A percentile compares a stretch with the other conserved stretches of the same genome.
Conservation (phyloP, 495 filamentous ascomycete species). For the Bryoglossum gracile region DNA sequence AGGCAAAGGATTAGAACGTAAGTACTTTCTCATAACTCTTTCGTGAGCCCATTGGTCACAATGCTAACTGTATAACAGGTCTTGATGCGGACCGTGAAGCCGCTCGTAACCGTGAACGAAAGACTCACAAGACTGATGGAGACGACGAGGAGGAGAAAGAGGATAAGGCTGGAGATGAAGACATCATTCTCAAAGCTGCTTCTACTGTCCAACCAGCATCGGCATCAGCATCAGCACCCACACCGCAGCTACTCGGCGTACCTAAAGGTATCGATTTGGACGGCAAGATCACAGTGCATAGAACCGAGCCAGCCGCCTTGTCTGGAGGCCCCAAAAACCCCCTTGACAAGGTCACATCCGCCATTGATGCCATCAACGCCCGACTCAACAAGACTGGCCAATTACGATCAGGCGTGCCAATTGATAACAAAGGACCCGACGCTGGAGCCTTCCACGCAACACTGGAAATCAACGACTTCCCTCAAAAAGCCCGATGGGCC, state of each 20-base stretch:
- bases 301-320: conserved; percentile 51
- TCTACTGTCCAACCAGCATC: conserved; percentile 55
- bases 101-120: conserved; percentile 74
- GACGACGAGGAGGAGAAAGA: conserved; percentile 82
- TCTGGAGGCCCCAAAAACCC: conserved; percentile 51
- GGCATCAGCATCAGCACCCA: conserved; percentile 42
- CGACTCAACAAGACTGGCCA: conserved; percentile 80
- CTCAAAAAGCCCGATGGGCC: conserved; percentile 97
- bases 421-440: conserved; percentile 98
- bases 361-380: conserved; percentile 78
- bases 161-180: conserved; percentile 54
- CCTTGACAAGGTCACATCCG: conserved; percentile 75
- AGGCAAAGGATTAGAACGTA: conserved; percentile 82
- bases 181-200: conserved; percentile 56
- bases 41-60: no score
- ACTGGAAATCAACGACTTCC: conserved; percentile 98
- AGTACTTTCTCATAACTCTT: no score
- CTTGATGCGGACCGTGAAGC: conserved; percentile 87
- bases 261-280: conserved; percentile 57
- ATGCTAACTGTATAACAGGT: conserved; percentile 1
- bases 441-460: conserved; percentile 96
- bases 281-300: conserved; percentile 73
- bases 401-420: conserved; percentile 84
- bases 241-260: conserved; percentile 37
- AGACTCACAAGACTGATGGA: conserved; percentile 83